Evolutionary conservation across 345 rosid genomes (phyloP).

Genomic region (Firmiana major): DNA sequence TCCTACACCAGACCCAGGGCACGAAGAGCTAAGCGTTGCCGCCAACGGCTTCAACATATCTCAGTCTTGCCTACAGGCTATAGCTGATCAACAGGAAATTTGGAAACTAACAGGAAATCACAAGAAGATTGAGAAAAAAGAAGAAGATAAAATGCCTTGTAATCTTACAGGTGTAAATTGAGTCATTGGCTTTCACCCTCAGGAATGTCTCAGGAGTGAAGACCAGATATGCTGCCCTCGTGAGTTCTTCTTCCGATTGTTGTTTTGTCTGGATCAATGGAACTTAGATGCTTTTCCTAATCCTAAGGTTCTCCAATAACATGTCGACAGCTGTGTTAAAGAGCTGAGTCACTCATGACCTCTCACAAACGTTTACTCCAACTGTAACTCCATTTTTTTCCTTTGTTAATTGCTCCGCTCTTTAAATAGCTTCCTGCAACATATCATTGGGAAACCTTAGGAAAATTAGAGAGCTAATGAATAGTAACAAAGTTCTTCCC

Average conservation of each 20-base stretch:
- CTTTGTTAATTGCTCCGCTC: too few relatives aligned
- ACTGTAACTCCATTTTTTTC: too few relatives aligned
- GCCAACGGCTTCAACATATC: constrained; percentile 11
- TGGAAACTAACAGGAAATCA: neutral
- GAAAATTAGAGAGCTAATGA: too few relatives aligned
- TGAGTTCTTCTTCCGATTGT: neutral
- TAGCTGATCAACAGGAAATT: neutral
- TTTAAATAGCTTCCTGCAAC: neutral
- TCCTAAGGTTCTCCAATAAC: neutral
- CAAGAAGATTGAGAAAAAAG: neutral
- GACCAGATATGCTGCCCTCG: neutral
- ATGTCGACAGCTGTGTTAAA: neutral
- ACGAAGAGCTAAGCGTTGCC: neutral
- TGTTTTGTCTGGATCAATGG: neutral
- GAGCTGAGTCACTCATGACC: too few relatives aligned
- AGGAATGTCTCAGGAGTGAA: neutral
- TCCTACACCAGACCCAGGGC: neutral
- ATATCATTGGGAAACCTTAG: neutral
- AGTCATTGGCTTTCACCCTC: neutral
- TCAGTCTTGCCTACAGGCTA: neutral
- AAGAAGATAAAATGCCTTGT: neutral
- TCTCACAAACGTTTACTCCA: too few relatives aligned
- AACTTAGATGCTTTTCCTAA: too few relatives aligned
- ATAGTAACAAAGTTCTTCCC: neutral
- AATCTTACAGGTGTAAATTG: neutral